phyloP scores from a whole-genome alignment of 495 filamentous ascomycete species.

The Xylaria castorea region DNA sequence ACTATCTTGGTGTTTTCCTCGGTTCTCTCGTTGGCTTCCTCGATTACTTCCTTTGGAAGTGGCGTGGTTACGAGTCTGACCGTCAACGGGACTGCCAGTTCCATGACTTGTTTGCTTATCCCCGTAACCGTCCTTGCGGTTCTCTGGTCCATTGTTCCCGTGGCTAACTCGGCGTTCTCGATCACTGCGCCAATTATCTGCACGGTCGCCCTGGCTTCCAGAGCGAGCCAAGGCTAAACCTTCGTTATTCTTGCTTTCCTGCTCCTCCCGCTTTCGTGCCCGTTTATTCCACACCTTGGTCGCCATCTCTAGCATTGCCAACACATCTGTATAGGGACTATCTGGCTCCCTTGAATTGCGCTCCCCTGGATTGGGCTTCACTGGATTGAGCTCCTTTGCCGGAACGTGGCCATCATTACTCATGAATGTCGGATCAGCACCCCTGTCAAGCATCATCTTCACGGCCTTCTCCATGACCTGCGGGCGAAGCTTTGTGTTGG shows the following conservation, averaged over 20 bases:
- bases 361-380: no score
- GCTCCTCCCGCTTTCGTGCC: neutral
- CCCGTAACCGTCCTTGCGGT: neutral
- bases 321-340: neutral
- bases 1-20: neutral
- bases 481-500: neutral
- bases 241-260: neutral
- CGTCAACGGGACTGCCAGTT: neutral
- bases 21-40: neutral
- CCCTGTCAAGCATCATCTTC: neutral
- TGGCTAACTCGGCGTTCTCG: neutral
- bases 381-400: neutral
- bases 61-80: neutral
- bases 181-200: neutral
- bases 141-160: neutral
- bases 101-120: neutral
- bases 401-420: neutral
- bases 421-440: neutral
- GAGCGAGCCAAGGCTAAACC: neutral
- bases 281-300: neutral
- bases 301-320: neutral
- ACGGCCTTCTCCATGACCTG: conserved; percentile 12
- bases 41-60: neutral
- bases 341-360: neutral
- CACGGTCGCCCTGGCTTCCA: neutral